Percentiles rank a stretch among this genome's conserved stretches.
Evolutionary conservation across 129 eudicot genomes (phyloP).

Genomic region (Apium graveolens): DNA sequence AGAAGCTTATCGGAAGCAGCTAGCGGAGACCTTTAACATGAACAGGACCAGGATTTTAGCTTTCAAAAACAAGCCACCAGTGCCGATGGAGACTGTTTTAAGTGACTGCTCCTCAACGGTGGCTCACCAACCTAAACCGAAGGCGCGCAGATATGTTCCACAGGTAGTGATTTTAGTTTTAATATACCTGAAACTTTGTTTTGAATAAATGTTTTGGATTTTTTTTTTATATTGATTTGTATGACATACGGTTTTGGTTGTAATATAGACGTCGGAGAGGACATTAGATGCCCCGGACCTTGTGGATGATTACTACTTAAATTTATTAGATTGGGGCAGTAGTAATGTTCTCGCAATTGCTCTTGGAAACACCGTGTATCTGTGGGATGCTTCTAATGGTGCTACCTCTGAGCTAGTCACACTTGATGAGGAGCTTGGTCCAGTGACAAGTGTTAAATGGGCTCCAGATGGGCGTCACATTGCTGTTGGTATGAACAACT

Average conservation of each 20-base stretch:
- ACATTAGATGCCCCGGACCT: slow-evolving; percentile 95
- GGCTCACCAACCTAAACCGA: slow-evolving; percentile 54
- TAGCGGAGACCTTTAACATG: slow-evolving; percentile 79
- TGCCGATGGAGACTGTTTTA: slow-evolving; percentile 42
- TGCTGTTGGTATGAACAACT: slow-evolving; percentile 73
- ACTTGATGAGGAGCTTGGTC: slow-evolving; percentile 71
- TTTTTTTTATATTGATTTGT: neutral
- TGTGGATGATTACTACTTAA: slow-evolving; percentile 72
- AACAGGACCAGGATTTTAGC: slow-evolving; percentile 82
- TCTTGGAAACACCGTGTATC: slow-evolving; percentile 66
- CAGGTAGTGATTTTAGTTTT: slow-evolving; percentile 41
- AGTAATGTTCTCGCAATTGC: slow-evolving; percentile 89
- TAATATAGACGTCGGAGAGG: slow-evolving; percentile 73
- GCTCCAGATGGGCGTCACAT: slow-evolving; percentile 86
- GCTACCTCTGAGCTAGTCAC: slow-evolving; percentile 76
- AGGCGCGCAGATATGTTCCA: slow-evolving; percentile 77
- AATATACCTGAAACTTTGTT: neutral
- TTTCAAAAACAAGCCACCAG: slow-evolving; percentile 94
- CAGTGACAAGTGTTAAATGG: slow-evolving; percentile 88
- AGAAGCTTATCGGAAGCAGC: slow-evolving; percentile 87
- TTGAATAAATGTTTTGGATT: neutral
- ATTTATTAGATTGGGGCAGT: slow-evolving; percentile 81
- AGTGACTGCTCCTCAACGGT: slow-evolving; percentile 27
- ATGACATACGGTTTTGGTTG: neutral
- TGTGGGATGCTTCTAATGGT: slow-evolving; percentile 84